phyloP scores from a whole-genome alignment of 1,284 basidiomycete genomes.

The Trichosporon inkin region DNA sequence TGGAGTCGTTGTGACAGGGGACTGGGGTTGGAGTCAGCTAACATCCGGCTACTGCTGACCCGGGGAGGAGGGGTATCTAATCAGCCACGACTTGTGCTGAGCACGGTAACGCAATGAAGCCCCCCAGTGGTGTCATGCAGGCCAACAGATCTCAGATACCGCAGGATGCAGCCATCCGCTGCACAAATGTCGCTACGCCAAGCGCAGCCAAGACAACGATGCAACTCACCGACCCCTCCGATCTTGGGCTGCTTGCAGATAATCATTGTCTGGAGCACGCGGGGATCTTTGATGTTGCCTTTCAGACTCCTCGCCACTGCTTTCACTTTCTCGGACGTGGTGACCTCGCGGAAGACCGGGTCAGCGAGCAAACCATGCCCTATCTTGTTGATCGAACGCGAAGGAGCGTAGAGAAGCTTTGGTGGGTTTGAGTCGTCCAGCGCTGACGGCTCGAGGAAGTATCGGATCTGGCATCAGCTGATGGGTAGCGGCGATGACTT shows the following conservation, averaged over 20 bases:
- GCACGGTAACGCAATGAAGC: no score
- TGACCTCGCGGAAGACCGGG: conserved; percentile 69
- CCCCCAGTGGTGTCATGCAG: no score
- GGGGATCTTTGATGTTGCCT: conserved; percentile 73
- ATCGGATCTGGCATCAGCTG: conserved; percentile 33
- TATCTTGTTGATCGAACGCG: conserved; percentile 51
- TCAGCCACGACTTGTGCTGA: no score
- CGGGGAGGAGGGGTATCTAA: no score
- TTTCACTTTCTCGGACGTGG: conserved; percentile 66
- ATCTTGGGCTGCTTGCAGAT: conserved; percentile 86
- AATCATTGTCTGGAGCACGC: conserved; percentile 90
- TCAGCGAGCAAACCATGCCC: conserved; percentile 70
- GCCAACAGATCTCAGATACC: no score
- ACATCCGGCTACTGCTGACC: not conserved
- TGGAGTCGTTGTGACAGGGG: conserved; percentile 56
- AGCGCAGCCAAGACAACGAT: no score
- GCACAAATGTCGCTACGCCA: no score
- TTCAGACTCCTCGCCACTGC: conserved; percentile 64
- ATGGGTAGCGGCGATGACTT: not conserved
- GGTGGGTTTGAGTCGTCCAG: conserved; percentile 16
- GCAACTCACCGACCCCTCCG: conserved; percentile 69
- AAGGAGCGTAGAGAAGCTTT: not conserved
- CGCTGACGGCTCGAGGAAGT: conserved; percentile 47
- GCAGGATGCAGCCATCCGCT: no score
- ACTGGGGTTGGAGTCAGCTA: conserved; percentile 52